A percentile compares a stretch with the other conserved stretches of the same genome.
phyloP scores from a whole-genome alignment of 2,329 filamentous ascomycete genomes.

The Sporothrix mexicana region DNA sequence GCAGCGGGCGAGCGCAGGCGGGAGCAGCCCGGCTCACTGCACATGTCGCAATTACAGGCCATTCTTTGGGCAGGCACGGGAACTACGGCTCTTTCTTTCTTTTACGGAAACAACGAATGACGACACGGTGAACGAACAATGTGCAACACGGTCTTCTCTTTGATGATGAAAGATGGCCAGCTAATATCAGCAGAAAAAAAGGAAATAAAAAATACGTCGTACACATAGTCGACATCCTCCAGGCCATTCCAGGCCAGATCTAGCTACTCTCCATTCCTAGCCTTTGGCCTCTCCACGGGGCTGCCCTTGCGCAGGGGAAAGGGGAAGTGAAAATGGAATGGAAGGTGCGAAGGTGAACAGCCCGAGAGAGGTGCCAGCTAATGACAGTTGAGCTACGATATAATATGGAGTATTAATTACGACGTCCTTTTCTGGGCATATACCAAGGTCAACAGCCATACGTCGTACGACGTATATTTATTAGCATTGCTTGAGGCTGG shows the following conservation, averaged over 20 bases:
- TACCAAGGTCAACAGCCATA: too few relatives aligned
- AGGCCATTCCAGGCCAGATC: background rate
- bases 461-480: too few relatives aligned
- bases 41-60: background rate
- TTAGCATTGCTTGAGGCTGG: too few relatives aligned
- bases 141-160: background rate
- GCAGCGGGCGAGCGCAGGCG: background rate
- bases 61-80: background rate
- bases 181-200: too few relatives aligned
- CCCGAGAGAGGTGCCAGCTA: background rate
- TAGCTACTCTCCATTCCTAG: background rate
- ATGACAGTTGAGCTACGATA: background rate
- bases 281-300: conserved; percentile 8
- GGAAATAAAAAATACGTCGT: background rate
- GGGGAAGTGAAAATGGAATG: background rate
- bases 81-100: background rate
- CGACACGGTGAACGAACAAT: conserved; percentile 2
- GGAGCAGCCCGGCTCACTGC: background rate
- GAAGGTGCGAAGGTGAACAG: background rate
- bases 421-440: too few relatives aligned
- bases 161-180: background rate
- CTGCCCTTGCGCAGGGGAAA: conserved; percentile 21
- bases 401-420: too few relatives aligned
- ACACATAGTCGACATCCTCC: background rate
- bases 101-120: background rate